Evolutionary conservation across 2,329 filamentous ascomycete genomes (phyloP), one percentile per base, ranked within the genome.

Genomic region (Penicillium sp.): DNA sequence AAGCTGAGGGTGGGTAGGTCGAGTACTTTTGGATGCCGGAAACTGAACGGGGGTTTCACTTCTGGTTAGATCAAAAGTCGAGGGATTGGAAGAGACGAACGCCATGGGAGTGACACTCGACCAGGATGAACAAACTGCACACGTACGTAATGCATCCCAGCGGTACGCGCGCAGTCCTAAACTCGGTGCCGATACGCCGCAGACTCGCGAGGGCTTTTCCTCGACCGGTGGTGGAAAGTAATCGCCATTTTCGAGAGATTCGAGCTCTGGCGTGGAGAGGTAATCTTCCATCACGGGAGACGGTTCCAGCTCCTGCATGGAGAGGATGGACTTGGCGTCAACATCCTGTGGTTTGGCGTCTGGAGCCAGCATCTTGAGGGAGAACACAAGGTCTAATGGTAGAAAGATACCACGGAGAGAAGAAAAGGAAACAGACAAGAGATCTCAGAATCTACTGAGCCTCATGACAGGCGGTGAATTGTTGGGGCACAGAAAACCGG

Each of bases 21-120:
- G 89, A 93, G 75, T 95, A 95, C 66, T 83, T 85, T 68, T 97
- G 93, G 33, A 93, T 76, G 41, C 86, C 81, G 4, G 78, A 78
- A 45, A 94, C 85, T 88, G 54, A 29, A 28, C 25, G 43, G n/a
- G 24, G 47, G 45, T 38, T 18, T 18, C 18, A 18, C 18, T 18
- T 18, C 18, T 18, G 18, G 18, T 18, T 18, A 18, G 18, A 18
- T 18, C 18, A 18, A 18, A 18, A 18, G 18, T 18, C 18, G 18
- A 18, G 18, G 18, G 18, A 18, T 18, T 18, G 18, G 18, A 18
- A 18, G 18, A 18, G 18, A 18, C 18, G 18, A 18, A 18, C 18
- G 18, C 18, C 18, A 18, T 18, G 18, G 3, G 18, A 18, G 18
- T 18, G 18, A 18, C 18, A 18, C 18, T 18, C 18, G 18, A 18